Evolutionary conservation across 176 grass and related monocot species (phyloP), one percentile per base, ranked within the genome.

Genomic region (Avena insularis): DNA sequence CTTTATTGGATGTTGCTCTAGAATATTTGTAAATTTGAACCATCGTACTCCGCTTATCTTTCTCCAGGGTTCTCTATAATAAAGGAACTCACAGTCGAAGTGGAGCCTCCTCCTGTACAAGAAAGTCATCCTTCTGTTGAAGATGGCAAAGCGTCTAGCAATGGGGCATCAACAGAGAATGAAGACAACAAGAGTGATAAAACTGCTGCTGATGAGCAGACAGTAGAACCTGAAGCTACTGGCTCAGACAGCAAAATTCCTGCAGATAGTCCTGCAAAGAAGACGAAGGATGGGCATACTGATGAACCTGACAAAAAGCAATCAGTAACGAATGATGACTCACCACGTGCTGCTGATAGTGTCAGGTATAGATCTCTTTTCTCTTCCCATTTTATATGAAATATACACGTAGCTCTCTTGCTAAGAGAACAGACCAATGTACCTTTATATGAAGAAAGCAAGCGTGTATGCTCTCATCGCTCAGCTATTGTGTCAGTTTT

Each of bases 21-120:
- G 33, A 77, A 63, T 29, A 76, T 36, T 71, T 33, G 8, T 57
- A 79, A 51, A 70, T 88, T 80, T 47, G 47, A 76, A 71, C 27
- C 75, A 74, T 77, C 66, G 25, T 87, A 64, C 55, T 56, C 12
- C 2, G 23, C 60, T 77, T 59, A 67, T 74, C 9, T 79, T 89
- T 90, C 79, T 90, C 59, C 81, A 99, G 97, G 97, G 0, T 99
- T 99, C 87, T 81, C 89, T 65, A 84, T 93, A 82, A 94, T 99
- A 89, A 96, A 99, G 78, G 97, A 99, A 78, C 89, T 99, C 71
- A 99, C 94, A n/a, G 84, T 99, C 40, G 97, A 96, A 94, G 79
- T 90, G 45, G 94, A 96, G 76, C 95, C 92, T 53, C 83, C 94
- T 53, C 29, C 71, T 86, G 79, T 55, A 87, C 86, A 91, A 86